Conservation (phyloP, 2,329 filamentous ascomycete species). For the Alternaria sp. region DNA sequence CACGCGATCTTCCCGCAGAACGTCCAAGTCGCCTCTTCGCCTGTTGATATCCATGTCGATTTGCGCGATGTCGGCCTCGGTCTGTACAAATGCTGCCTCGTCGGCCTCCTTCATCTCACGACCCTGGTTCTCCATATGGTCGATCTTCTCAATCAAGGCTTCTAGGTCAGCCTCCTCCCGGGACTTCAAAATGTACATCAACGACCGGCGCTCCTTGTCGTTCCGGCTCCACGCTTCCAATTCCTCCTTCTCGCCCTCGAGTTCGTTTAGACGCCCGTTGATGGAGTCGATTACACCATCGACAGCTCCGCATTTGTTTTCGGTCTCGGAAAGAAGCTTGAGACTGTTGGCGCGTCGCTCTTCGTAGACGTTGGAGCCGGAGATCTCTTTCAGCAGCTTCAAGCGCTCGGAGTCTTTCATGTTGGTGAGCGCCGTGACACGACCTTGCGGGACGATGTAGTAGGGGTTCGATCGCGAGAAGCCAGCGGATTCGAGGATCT, state of each 20-base stretch:
- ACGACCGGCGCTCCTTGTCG: constrained; percentile 85
- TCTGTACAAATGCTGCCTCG: constrained; percentile 74
- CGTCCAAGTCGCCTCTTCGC: constrained; percentile 80
- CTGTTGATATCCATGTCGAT: constrained; percentile 81
- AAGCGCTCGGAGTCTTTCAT: constrained; percentile 97
- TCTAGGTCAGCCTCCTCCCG: constrained; percentile 83
- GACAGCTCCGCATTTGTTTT: constrained; percentile 92
- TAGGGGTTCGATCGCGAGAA: constrained; percentile 98
- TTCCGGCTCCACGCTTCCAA: constrained; percentile 92
- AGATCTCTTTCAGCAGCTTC: constrained; percentile 94
- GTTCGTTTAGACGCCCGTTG: constrained; percentile 82
- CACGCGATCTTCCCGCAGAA: constrained; percentile 81
- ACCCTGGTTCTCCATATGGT: constrained; percentile 79
- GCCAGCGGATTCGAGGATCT: constrained; percentile 91
- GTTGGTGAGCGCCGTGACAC: constrained; percentile 93
- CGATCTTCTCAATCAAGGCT: constrained; percentile 79
- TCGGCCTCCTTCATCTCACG: constrained; percentile 85
- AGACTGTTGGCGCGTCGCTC: constrained; percentile 86
- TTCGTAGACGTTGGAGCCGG: constrained; percentile 96
- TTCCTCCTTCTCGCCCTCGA: constrained; percentile 98
- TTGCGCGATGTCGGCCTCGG: constrained; percentile 77
- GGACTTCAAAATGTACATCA: constrained; percentile 94
- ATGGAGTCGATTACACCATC: constrained; percentile 92
- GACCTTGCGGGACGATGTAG: constrained; percentile 97
- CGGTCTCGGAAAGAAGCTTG: constrained; percentile 96